A percentile compares a stretch with the other conserved stretches of the same genome.
phyloP scores from a whole-genome alignment of 345 rosid species.

The Eucalyptus guilfoylei region DNA sequence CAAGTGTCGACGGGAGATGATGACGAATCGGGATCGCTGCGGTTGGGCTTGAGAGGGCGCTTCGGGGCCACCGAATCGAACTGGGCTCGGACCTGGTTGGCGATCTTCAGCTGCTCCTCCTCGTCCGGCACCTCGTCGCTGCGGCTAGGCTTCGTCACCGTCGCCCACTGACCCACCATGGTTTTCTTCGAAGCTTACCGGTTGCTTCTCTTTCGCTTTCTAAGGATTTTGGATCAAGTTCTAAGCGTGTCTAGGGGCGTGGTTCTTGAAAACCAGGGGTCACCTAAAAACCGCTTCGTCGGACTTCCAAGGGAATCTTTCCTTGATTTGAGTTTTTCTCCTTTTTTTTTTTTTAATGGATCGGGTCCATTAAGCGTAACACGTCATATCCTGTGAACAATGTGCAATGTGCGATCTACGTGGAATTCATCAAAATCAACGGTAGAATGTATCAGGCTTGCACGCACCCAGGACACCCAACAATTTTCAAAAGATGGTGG shows the following conservation, averaged over 20 bases:
- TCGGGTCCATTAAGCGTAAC: background rate
- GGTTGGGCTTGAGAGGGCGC: slow-evolving; percentile 60
- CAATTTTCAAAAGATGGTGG: background rate
- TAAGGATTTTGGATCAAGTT: background rate
- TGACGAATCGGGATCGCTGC: slow-evolving; percentile 44
- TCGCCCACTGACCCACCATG: slow-evolving; percentile 13
- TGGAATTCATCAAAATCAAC: background rate
- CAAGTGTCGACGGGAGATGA: background rate
- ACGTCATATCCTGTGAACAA: background rate
- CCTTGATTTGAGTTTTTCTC: background rate
- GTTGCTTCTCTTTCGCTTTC: background rate
- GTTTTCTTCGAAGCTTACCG: background rate
- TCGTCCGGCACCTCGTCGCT: slow-evolving; percentile 62
- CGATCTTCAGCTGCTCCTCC: slow-evolving; percentile 30
- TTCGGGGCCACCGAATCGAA: slow-evolving; percentile 55
- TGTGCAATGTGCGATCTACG: background rate
- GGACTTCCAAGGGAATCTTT: background rate
- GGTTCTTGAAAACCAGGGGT: background rate
- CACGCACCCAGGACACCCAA: background rate
- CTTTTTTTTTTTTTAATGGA: background rate
- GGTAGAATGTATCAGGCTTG: background rate
- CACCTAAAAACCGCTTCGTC: background rate
- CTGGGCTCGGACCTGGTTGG: slow-evolving; percentile 43
- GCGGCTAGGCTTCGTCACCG: slow-evolving; percentile 56
- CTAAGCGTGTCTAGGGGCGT: background rate